Conservation (phyloP, 1,284 basidiomycete species). For the Tranzscheliella williamsii region DNA sequence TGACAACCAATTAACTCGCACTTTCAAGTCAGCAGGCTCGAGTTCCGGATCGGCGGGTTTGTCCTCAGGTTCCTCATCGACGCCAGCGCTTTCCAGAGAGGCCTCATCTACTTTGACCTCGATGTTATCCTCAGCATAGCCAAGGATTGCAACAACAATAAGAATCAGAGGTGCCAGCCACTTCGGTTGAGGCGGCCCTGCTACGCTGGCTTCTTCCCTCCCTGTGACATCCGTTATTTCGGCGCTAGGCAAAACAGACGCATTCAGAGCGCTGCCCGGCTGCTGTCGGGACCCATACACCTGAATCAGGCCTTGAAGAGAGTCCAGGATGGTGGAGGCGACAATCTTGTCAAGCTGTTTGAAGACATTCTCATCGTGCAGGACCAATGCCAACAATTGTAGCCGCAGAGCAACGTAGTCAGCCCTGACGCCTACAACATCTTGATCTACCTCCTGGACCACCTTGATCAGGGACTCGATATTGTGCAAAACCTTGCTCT, state of each 20-base stretch:
- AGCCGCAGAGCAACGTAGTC: conserved; percentile 72
- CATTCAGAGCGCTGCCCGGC: background rate
- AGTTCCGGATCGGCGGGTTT: background rate
- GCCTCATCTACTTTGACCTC: conserved; percentile 63
- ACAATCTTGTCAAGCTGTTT: conserved; percentile 68
- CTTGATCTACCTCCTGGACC: conserved; percentile 14
- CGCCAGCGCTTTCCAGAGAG: conserved; percentile 6
- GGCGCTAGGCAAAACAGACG: background rate
- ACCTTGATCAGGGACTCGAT: conserved; percentile 30
- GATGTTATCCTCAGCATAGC: conserved; percentile 73
- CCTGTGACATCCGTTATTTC: background rate
- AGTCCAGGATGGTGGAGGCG: conserved; percentile 44
- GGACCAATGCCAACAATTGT: conserved; percentile 79
- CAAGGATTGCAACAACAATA: conserved; percentile 65
- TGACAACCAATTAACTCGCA: conserved; percentile 7
- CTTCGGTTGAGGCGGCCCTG: conserved; percentile 13
- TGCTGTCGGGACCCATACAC: conserved; percentile 42
- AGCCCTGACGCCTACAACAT: conserved; percentile 25
- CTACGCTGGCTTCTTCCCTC: too few relatives aligned
- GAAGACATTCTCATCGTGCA: conserved; percentile 71
- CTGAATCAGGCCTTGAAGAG: conserved; percentile 23
- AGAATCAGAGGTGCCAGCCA: conserved; percentile 39
- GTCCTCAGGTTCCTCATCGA: background rate
- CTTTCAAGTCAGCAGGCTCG: background rate
- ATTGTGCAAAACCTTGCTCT: conserved; percentile 9